phyloP scores from a whole-genome alignment of 495 filamentous ascomycete species.

The Geopyxis carbonaria region DNA sequence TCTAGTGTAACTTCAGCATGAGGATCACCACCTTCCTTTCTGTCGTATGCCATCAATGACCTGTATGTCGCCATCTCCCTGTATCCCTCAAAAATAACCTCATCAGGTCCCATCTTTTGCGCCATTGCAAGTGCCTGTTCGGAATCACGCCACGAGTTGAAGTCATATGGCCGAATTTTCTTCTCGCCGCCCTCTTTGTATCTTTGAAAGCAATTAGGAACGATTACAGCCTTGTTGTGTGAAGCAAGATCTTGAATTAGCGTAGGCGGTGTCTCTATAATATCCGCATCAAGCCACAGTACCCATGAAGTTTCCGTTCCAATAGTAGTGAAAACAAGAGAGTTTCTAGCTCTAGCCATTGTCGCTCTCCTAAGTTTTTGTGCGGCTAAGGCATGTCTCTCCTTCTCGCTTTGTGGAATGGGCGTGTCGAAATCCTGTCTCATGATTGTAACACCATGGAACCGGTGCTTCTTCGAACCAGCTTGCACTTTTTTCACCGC shows the following conservation, averaged over 20 bases:
- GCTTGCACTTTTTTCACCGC: conserved; percentile 69
- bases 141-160: conserved; percentile 91
- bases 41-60: conserved; percentile 63
- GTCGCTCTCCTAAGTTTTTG: conserved; percentile 74
- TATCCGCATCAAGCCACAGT: conserved; percentile 85
- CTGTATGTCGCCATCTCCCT: conserved; percentile 81
- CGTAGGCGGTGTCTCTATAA: conserved; percentile 68
- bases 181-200: conserved; percentile 58
- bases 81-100: conserved; percentile 89
- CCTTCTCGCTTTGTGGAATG: conserved; percentile 62
- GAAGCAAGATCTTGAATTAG: conserved; percentile 84
- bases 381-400: conserved; percentile 74
- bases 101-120: conserved; percentile 61
- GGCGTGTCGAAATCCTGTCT: conserved; percentile 88
- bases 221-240: conserved; percentile 74
- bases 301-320: conserved; percentile 93
- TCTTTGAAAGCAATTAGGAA: conserved; percentile 89
- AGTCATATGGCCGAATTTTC: conserved; percentile 73
- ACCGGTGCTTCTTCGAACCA: conserved; percentile 61
- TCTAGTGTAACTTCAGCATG: conserved; percentile 54
- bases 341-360: conserved; percentile 87
- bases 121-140: conserved; percentile 56
- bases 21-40: conserved; percentile 39
- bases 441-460: conserved; percentile 81
- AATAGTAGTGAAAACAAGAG: conserved; percentile 87